Evolutionary conservation across 495 filamentous ascomycete species (phyloP).

Genomic region (Cercophora sp.): DNA sequence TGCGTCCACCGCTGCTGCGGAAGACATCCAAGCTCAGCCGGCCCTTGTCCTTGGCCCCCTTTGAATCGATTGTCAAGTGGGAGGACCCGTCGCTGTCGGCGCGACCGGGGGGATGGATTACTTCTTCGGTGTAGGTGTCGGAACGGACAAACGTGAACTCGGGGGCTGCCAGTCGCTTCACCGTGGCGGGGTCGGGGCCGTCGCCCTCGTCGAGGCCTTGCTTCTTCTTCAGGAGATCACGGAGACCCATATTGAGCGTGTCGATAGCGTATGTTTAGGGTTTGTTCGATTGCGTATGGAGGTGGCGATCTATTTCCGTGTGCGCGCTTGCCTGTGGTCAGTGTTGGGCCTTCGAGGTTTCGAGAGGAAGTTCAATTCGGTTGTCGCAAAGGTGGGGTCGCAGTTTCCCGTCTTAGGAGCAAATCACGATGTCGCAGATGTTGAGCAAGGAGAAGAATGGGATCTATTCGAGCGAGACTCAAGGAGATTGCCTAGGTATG

Average conservation of each 20-base stretch:
- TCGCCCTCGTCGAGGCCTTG: constrained; percentile 41
- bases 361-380: too few relatives aligned
- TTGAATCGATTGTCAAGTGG: constrained; percentile 33
- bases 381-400: too few relatives aligned
- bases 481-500: neutral
- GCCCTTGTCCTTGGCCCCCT: constrained; percentile 14
- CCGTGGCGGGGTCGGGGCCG: constrained; percentile 25
- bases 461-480: neutral
- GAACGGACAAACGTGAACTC: constrained; percentile 81
- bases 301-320: too few relatives aligned
- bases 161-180: constrained; percentile 44
- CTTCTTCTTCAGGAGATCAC: constrained; percentile 72
- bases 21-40: constrained; percentile 29
- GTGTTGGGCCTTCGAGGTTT: too few relatives aligned
- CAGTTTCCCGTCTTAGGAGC: too few relatives aligned
- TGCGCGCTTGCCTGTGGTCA: too few relatives aligned
- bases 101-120: constrained; percentile 60
- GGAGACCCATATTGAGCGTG: constrained; percentile 69
- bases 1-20: constrained; percentile 38
- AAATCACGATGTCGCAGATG: too few relatives aligned
- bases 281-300: too few relatives aligned
- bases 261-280: too few relatives aligned
- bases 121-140: constrained; percentile 75
- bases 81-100: constrained; percentile 22
- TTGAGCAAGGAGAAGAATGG: neutral